Percentiles rank a stretch among this genome's conserved stretches.
These are phyloP conservation scores for Kwoniella botswanensis DNA, from an alignment of 768 basidiomycete genomes.

Conservation along the genomic window DNA sequence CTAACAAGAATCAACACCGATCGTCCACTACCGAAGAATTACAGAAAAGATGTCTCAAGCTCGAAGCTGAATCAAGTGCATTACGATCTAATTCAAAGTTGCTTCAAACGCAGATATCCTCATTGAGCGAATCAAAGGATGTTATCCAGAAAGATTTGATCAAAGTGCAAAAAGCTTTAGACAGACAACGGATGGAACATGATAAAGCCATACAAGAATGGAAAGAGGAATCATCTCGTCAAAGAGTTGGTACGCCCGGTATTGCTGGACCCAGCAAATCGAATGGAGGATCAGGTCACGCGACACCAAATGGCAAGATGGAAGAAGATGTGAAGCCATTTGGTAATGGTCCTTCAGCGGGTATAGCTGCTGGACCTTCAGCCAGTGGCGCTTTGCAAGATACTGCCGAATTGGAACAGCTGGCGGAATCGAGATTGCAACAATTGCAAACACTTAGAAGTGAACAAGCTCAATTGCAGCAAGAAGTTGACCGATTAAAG, in stretches of 20 bases:
- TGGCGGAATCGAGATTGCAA: slow-evolving; percentile 45
- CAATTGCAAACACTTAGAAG: slow-evolving; percentile 42
- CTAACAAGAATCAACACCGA: slow-evolving; percentile 20
- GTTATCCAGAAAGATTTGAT: slow-evolving; percentile 36
- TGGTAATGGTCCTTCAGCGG: slow-evolving; percentile 21
- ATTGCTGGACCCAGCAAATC: slow-evolving; percentile 18
- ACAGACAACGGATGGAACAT: slow-evolving; percentile 51
- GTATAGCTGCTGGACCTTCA: slow-evolving; percentile 12
- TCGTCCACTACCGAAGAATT: slow-evolving; percentile 35
- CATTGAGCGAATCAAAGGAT: slow-evolving; percentile 30
- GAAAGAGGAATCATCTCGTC: slow-evolving; percentile 29
- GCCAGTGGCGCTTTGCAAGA: slow-evolving; percentile 35
- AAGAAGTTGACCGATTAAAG: slow-evolving; percentile 42
- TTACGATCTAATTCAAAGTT: slow-evolving; percentile 30
- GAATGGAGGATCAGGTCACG: slow-evolving; percentile 43
- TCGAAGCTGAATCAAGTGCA: slow-evolving; percentile 40
- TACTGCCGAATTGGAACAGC: slow-evolving; percentile 42
- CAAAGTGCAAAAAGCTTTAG: slow-evolving; percentile 42
- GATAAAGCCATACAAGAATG: slow-evolving; percentile 42
- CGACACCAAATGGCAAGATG: slow-evolving; percentile 47
- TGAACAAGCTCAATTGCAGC: slow-evolving; percentile 43
- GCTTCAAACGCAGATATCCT: slow-evolving; percentile 36
- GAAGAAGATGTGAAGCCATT: slow-evolving; percentile 43
- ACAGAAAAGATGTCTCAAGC: slow-evolving; percentile 29
- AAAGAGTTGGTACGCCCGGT: slow-evolving; percentile 38